These are phyloP conservation scores for Ceratocystis cubensis DNA, from an alignment of 2,329 filamentous ascomycete species.

Conservation along the genomic window DNA sequence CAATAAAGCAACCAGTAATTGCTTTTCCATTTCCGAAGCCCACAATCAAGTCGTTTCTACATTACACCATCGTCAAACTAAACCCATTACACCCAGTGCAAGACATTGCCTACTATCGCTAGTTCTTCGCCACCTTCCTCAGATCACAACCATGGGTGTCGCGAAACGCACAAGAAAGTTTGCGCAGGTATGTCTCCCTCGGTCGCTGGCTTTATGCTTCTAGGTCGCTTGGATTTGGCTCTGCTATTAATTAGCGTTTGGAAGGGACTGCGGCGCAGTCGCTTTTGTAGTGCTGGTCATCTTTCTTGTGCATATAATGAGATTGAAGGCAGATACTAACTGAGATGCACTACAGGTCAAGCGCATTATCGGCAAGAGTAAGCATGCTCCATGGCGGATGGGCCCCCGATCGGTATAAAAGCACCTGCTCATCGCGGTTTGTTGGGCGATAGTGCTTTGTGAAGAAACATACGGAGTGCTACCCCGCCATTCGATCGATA, in stretches of 20 bases:
- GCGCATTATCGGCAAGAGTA: slow-evolving; percentile 60
- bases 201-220: background rate
- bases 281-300: background rate
- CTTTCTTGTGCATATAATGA: background rate
- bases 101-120: too few species aligned
- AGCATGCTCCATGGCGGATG: background rate
- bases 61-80: too few species aligned
- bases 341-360: slow-evolving; percentile 44
- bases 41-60: too few species aligned
- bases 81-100: too few species aligned
- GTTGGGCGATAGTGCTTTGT: background rate
- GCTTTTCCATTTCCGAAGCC: too few species aligned
- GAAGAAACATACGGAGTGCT: background rate
- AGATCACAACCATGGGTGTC: slow-evolving; percentile 56
- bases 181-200: slow-evolving; percentile 41
- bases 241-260: background rate
- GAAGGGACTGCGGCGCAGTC: background rate
- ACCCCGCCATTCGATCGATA: background rate
- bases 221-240: background rate
- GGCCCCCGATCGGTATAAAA: background rate
- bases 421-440: background rate
- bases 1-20: too few species aligned
- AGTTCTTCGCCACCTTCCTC: background rate
- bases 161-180: slow-evolving; percentile 90
- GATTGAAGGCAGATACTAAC: slow-evolving; percentile 22